Evolutionary conservation across 352 stramenopile genomes (phyloP), one percentile per base, ranked within the genome.

Genomic region (Pythium myriotylum): DNA sequence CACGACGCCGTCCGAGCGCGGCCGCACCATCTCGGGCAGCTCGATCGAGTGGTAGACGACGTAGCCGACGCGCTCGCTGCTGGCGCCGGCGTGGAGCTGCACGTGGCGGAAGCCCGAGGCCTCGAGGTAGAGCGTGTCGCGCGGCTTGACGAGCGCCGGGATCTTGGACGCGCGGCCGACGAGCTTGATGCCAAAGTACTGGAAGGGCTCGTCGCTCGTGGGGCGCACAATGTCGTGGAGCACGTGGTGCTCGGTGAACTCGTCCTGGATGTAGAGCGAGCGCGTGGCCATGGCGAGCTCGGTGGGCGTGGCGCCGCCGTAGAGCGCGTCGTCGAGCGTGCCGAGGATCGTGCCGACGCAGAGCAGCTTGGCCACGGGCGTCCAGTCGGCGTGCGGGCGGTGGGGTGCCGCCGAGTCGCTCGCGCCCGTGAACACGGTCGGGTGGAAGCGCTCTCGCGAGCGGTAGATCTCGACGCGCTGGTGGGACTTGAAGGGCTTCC

Each of bases 1-100:
- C 48, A 86, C 63, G 48, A 84, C 72, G 23, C 49, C 55, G 37
- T 41, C 39, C 1, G 16, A 8, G 4, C 33, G 26, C 22, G 26
- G 26, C 7, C 17, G 37, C 37, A 43, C 37, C 14, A 49, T 40
- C 19, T 45, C 27, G 2, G 45, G 32, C 29, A 54, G 29, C n/a
- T 62, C 54, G 6, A 62, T 24, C 17, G 54, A 62, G 54, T 62
- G 54, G 32, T 55, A 62, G 12, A 62, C 32, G 23, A 49, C 23
- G n/a, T 47, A 62, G 1, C 49, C 49, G 14, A 56, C 41, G 20
- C 49, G 49, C 22, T 46, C 49, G 32, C 29, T 47, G 19, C 33
- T n/a, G n/a, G n/a, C 32, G 7, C 33, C 49, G 33, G 4, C 13
- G 20, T 47, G 13, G 19, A 47, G 49, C 13, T 41, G 49, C 19